These are phyloP conservation scores for Candida methanosorbosa DNA, from an alignment of 805 yeast species.

Conservation along the genomic window DNA sequence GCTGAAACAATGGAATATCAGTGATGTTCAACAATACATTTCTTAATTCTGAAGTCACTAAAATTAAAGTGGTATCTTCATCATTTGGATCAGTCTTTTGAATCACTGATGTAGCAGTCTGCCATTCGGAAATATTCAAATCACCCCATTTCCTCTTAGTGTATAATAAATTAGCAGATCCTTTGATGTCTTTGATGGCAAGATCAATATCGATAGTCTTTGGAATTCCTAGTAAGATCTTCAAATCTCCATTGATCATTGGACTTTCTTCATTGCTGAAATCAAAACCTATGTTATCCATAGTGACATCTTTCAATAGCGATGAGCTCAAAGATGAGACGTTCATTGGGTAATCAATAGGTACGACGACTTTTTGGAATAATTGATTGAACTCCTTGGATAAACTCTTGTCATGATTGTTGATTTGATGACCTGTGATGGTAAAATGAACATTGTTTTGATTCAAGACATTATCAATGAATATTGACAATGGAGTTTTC, in stretches of 20 bases:
- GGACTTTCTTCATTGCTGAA: conserved; percentile 27
- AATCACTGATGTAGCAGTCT: conserved; percentile 28
- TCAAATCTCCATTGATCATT: conserved; percentile 29
- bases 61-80: conserved; percentile 17
- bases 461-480: conserved; percentile 6
- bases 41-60: conserved; percentile 30
- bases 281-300: conserved; percentile 27
- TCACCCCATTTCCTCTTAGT: conserved; percentile 32
- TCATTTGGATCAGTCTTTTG: conserved; percentile 11
- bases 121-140: conserved; percentile 38
- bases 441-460: conserved; percentile 5
- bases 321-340: conserved; percentile 4
- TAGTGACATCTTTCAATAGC: conserved; percentile 27
- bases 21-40: conserved; percentile 34
- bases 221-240: conserved; percentile 22
- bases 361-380: conserved; percentile 9
- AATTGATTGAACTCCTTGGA: conserved; percentile 6
- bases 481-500: conserved; percentile 10
- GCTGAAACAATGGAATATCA: conserved; percentile 30
- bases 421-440: conserved; percentile 6
- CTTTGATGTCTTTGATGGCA: conserved; percentile 28
- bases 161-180: conserved; percentile 31
- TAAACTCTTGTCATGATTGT: not conserved
- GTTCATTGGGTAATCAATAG: conserved; percentile 11
- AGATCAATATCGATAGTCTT: conserved; percentile 16